Percentiles rank a stretch among this genome's conserved stretches.
These are phyloP conservation scores for Cercospora nicotianae DNA, from an alignment of 2,329 filamentous ascomycete species.

Conservation along the genomic window DNA sequence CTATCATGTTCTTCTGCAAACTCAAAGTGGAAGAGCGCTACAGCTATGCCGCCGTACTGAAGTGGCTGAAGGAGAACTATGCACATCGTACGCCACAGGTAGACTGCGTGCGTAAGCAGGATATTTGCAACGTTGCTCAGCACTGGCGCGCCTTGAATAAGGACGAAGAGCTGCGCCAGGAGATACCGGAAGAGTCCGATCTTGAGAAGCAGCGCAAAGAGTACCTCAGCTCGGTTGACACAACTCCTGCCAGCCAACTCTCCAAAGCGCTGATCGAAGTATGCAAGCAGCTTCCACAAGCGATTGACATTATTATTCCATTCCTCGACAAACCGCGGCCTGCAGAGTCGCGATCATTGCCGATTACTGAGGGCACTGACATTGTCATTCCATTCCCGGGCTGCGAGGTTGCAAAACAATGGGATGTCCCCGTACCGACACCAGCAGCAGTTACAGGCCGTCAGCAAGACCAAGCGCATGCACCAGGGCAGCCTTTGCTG, in stretches of 20 bases:
- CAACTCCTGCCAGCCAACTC: slow-evolving; percentile 17
- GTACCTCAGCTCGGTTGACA: slow-evolving; percentile 24
- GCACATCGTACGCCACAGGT: slow-evolving; percentile 21
- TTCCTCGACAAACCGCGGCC: slow-evolving; percentile 12
- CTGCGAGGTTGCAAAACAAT: neutral
- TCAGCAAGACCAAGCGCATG: neutral
- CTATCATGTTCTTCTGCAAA: slow-evolving; percentile 26
- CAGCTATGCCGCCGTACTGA: slow-evolving; percentile 21
- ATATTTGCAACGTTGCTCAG: slow-evolving; percentile 27
- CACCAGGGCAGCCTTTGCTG: neutral
- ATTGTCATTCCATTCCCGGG: slow-evolving; percentile 20
- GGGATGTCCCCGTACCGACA: neutral
- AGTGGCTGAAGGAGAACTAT: slow-evolving; percentile 29
- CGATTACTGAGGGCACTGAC: slow-evolving; percentile 21
- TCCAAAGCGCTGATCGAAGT: slow-evolving; percentile 28
- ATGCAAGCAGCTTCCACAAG: slow-evolving; percentile 23
- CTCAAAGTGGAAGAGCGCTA: slow-evolving; percentile 30
- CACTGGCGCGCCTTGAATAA: slow-evolving; percentile 26
- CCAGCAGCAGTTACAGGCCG: neutral
- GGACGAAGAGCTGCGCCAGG: slow-evolving; percentile 23
- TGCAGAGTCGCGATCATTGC: neutral
- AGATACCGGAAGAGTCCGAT: slow-evolving; percentile 24
- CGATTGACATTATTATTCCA: slow-evolving; percentile 23
- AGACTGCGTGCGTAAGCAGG: slow-evolving; percentile 22
- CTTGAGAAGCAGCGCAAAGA: slow-evolving; percentile 17